A percentile compares a stretch with the other conserved stretches of the same genome.
Conservation (phyloP, 2,329 filamentous ascomycete genomes). For the Claviceps africana region DNA sequence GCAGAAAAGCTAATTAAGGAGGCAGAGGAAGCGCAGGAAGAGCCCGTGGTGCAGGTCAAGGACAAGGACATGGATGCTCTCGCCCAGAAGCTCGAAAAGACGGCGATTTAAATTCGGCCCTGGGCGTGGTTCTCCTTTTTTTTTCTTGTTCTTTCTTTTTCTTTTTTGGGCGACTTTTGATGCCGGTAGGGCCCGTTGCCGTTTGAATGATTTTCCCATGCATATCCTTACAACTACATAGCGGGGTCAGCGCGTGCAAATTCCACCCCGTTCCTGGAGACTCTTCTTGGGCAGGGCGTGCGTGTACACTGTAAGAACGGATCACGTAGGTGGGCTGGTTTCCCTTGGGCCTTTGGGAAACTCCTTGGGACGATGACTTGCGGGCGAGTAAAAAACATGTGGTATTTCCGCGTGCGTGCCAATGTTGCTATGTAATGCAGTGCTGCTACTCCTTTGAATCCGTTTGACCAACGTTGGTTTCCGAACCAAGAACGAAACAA, state of each 20-base stretch:
- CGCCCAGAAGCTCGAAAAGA: slow-evolving; percentile 62
- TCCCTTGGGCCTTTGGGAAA: too few relatives aligned
- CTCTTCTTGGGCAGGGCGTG: too few relatives aligned
- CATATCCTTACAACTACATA: too few relatives aligned
- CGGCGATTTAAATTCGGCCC: slow-evolving; percentile 29
- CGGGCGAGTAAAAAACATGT: background rate
- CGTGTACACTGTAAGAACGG: too few relatives aligned
- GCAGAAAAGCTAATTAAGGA: slow-evolving; percentile 57
- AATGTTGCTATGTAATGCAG: background rate
- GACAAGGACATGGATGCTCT: slow-evolving; percentile 72
- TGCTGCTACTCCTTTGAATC: background rate
- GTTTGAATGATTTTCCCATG: too few relatives aligned
- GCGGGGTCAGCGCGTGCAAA: too few relatives aligned
- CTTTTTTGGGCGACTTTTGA: background rate
- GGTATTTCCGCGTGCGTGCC: background rate
- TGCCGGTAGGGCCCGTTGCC: too few relatives aligned
- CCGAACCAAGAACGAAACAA: background rate
- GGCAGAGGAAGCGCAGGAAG: slow-evolving; percentile 57
- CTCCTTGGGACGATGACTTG: too few relatives aligned
- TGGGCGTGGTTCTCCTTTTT: background rate
- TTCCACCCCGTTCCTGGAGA: too few relatives aligned
- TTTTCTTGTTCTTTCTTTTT: background rate
- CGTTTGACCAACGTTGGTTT: background rate
- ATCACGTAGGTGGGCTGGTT: too few relatives aligned
- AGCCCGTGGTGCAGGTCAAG: slow-evolving; percentile 56